Percentiles rank a stretch among this genome's conserved stretches.
phyloP scores from a whole-genome alignment of 371 early-diverging fungal species.

The Circinella umbellata region DNA sequence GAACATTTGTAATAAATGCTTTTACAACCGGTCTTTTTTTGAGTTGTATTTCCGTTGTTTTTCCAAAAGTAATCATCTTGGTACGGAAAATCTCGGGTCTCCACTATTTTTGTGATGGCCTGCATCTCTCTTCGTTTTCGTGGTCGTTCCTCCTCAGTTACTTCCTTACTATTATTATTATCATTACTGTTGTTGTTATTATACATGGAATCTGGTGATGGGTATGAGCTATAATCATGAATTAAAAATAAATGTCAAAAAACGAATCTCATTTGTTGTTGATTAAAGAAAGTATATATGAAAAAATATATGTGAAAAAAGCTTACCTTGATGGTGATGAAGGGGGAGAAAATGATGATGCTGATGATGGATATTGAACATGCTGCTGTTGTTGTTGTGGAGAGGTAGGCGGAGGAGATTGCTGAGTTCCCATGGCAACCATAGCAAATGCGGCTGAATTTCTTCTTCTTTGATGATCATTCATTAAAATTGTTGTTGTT shows the following conservation, averaged over 20 bases:
- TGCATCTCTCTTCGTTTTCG: slow-evolving; percentile 61
- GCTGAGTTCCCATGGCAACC: slow-evolving; percentile 44
- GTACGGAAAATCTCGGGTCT: slow-evolving; percentile 51
- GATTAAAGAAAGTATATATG: too few species aligned
- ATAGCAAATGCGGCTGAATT: slow-evolving; percentile 57
- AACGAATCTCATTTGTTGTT: too few species aligned
- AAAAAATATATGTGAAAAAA: background rate
- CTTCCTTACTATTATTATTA: slow-evolving; percentile 17
- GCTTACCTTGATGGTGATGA: slow-evolving; percentile 18
- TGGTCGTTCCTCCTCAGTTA: slow-evolving; percentile 25
- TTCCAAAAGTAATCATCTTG: slow-evolving; percentile 56
- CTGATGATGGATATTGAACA: slow-evolving; percentile 2
- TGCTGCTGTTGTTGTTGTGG: background rate
- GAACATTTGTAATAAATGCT: slow-evolving; percentile 61
- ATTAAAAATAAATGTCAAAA: too few species aligned
- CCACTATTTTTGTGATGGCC: slow-evolving; percentile 58
- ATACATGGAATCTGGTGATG: slow-evolving; percentile 37
- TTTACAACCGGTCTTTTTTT: slow-evolving; percentile 58
- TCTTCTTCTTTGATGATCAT: slow-evolving; percentile 33
- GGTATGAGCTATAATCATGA: slow-evolving; percentile 20
- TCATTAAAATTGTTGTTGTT: background rate
- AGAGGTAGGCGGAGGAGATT: slow-evolving; percentile 2
- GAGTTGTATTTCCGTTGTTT: slow-evolving; percentile 62
- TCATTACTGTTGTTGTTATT: slow-evolving; percentile 1
- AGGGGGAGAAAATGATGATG: slow-evolving; percentile 6